Evolutionary conservation across 192 early-diverging fungal genomes (phyloP).

Genomic region (Coemansia sp.): DNA sequence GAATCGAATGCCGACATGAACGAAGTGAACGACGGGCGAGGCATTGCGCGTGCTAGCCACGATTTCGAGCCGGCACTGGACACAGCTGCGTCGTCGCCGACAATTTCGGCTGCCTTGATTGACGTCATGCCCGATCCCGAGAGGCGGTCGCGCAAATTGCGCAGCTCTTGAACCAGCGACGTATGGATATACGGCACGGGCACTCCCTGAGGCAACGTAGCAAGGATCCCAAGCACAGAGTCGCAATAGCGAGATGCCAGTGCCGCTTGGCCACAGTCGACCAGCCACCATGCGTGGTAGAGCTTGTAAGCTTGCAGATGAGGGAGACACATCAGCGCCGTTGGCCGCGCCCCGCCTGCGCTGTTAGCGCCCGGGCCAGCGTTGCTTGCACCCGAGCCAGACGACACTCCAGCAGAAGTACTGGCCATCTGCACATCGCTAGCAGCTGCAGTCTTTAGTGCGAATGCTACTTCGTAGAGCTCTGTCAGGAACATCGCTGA

Average conservation of each 20-base stretch:
- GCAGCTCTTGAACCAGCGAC: slow-evolving; percentile 70
- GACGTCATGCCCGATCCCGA: slow-evolving; percentile 55
- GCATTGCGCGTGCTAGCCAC: slow-evolving; percentile 59
- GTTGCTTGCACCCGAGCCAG: background rate
- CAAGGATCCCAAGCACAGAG: slow-evolving; percentile 71
- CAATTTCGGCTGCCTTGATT: slow-evolving; percentile 33
- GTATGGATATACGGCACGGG: slow-evolving; percentile 79
- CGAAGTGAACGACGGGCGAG: slow-evolving; percentile 52
- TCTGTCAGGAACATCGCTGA: slow-evolving; percentile 77
- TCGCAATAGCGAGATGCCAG: slow-evolving; percentile 81
- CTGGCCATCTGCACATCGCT: slow-evolving; percentile 33
- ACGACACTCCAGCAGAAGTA: background rate
- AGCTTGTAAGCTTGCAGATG: slow-evolving; percentile 92
- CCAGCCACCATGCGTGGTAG: slow-evolving; percentile 75
- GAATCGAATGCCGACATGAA: slow-evolving; percentile 62
- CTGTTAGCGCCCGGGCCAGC: background rate
- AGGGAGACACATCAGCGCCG: slow-evolving; percentile 62
- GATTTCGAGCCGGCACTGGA: slow-evolving; percentile 53
- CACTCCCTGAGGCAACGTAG: slow-evolving; percentile 66
- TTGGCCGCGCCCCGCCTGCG: slow-evolving; percentile 2
- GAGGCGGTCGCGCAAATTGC: slow-evolving; percentile 71
- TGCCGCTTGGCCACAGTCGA: slow-evolving; percentile 75
- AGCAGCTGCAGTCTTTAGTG: slow-evolving; percentile 49
- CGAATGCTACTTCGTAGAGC: slow-evolving; percentile 78
- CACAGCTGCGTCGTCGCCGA: slow-evolving; percentile 29